Conservation (phyloP, 1,284 basidiomycete genomes). For the Lentinus polychrous region DNA sequence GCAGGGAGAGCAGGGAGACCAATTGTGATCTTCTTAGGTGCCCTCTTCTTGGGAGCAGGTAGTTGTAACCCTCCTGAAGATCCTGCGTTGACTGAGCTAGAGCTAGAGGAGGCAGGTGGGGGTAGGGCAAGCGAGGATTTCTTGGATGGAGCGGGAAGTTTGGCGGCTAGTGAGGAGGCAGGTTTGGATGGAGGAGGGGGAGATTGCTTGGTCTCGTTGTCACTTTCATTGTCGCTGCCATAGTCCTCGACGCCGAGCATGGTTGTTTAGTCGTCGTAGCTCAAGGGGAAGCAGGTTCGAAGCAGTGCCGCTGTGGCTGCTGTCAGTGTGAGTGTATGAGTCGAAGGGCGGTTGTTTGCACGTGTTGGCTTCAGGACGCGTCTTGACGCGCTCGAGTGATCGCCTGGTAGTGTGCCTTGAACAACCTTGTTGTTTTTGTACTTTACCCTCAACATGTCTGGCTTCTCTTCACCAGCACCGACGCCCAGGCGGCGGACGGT, state of each 20-base stretch:
- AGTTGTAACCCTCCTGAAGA: slow-evolving; percentile 21
- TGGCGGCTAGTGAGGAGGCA: slow-evolving; percentile 14
- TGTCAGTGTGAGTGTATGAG: background rate
- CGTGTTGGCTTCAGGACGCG: slow-evolving; percentile 14
- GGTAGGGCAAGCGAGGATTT: slow-evolving; percentile 33
- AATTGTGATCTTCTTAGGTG: slow-evolving; percentile 65
- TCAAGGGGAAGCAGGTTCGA: background rate
- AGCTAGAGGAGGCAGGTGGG: slow-evolving; percentile 21
- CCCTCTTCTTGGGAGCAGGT: slow-evolving; percentile 33
- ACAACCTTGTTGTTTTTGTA: too few relatives aligned
- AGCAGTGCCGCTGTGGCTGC: too few relatives aligned
- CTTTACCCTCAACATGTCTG: slow-evolving; percentile 17
- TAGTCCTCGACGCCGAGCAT: slow-evolving; percentile 75
- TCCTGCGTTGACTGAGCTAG: slow-evolving; percentile 19
- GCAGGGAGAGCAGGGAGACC: slow-evolving; percentile 49
- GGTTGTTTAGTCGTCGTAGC: slow-evolving; percentile 15
- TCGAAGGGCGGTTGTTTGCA: slow-evolving; percentile 11
- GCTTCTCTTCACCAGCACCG: slow-evolving; percentile 22
- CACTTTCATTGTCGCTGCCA: slow-evolving; percentile 58
- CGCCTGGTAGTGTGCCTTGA: too few relatives aligned
- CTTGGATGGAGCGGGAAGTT: slow-evolving; percentile 21
- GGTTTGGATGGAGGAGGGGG: slow-evolving; percentile 8
- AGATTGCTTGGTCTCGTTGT: slow-evolving; percentile 29
- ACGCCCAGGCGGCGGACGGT: slow-evolving; percentile 22
- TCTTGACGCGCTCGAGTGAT: slow-evolving; percentile 5